These are phyloP conservation scores for Trametes cinnabarina DNA, from an alignment of 768 basidiomycete genomes.

Conservation along the genomic window DNA sequence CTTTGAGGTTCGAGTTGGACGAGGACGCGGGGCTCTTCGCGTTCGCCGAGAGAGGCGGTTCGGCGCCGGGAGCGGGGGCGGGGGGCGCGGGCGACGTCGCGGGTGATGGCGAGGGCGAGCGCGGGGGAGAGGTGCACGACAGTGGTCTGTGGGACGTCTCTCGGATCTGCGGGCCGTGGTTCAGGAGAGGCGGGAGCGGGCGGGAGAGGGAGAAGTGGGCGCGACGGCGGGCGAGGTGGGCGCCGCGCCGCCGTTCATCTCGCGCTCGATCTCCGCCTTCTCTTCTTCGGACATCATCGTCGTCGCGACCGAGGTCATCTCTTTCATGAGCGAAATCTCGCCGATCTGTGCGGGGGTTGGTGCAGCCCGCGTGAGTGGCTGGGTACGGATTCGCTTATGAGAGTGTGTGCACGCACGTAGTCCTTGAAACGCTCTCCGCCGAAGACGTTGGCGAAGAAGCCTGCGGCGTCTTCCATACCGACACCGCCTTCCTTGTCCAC, in stretches of 20 bases:
- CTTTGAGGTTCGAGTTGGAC: slow-evolving; percentile 22
- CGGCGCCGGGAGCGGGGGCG: not conserved
- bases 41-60: slow-evolving; percentile 4
- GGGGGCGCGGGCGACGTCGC: not conserved
- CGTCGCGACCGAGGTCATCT: slow-evolving; percentile 80
- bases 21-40: slow-evolving; percentile 24
- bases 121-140: slow-evolving; percentile 5
- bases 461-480: slow-evolving; percentile 87
- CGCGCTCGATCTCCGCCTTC: slow-evolving; percentile 79
- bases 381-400: not conserved
- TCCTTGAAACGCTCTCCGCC: slow-evolving; percentile 90
- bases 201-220: slow-evolving; percentile 7
- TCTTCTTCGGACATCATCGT: slow-evolving; percentile 94
- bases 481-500: slow-evolving; percentile 75
- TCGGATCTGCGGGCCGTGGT: not conserved
- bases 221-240: slow-evolving; percentile 29
- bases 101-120: slow-evolving; percentile 5
- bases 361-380: not conserved
- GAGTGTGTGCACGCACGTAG: slow-evolving; percentile 58
- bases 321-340: slow-evolving; percentile 94
- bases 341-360: slow-evolving; percentile 68
- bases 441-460: slow-evolving; percentile 94
- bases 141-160: not conserved
- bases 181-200: slow-evolving; percentile 1
- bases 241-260: slow-evolving; percentile 47